Base-by-base conservation (phyloP, 305 asterid genomes). In the Fraxinus sp. region DNA sequence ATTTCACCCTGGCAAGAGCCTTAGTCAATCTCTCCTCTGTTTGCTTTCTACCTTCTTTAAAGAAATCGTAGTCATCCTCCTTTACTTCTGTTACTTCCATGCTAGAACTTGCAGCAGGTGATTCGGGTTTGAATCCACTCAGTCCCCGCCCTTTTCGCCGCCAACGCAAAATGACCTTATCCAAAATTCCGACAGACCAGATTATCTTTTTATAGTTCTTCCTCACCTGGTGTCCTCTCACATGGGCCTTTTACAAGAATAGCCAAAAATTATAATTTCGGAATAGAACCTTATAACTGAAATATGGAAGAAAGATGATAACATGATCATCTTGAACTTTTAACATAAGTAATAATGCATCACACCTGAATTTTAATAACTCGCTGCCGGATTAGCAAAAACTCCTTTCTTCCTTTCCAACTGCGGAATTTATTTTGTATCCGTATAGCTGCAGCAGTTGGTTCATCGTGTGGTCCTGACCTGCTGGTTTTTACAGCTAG, bases 211-310 rank as follows among this genome's bases (percentile, higher is more conserved):
- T 91, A 81, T 93, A 90, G 87, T 95, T 92, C 93, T 92, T 95
- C 92, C 99, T 93, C 80, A 92, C 98, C 86, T 97, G 99, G 87
- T 95, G 97, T 81, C 98, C 99, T 88, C 99, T 93, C 68, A 97
- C 97, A 82, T 92, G 98, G 77, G 99, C 99, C 99, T 97, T 87
- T 86, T 74, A 24, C 39, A 80, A 70, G 79, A 88, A 79, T 71
- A 77, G 68, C 32, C 78, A 85, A 83, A 80, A 59, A 84, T 86
- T 62, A 87, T 83, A 82, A 76, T 77, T 66, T 49, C 70, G 78
- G 66, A n/a, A 30, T 49, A 79, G 74, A 75, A 84, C 9, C 79
- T 39, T 57, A 71, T 26, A 30, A 49, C 16, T 33, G 43, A 71
- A 79, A 80, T 62, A 73, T 43, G 83, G 5, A 49, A 59, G 16